Conservation (phyloP, 306 rosid genomes). For the Hippophae rhamnoides region DNA sequence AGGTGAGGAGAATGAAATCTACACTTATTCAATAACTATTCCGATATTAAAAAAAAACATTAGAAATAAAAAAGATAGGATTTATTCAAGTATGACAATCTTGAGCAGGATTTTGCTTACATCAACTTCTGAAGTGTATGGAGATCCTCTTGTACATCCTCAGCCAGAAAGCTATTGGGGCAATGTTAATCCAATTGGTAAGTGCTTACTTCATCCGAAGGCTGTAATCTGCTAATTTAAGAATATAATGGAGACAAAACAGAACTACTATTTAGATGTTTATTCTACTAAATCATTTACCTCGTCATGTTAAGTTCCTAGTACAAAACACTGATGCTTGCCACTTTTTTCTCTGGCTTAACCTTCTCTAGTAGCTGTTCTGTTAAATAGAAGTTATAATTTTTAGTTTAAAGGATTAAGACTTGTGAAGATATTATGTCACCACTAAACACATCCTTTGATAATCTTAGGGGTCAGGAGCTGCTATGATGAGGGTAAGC, state of each 20-base stretch:
- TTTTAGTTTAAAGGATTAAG: background rate
- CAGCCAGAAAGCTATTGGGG: slow-evolving; percentile 95
- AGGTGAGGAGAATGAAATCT: slow-evolving; percentile 38
- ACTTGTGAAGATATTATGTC: slow-evolving; percentile 11
- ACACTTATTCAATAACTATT: slow-evolving; percentile 3
- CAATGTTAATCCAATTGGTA: slow-evolving; percentile 96
- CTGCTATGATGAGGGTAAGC: slow-evolving; percentile 97
- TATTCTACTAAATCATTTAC: too few relatives aligned
- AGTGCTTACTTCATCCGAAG: slow-evolving; percentile 21
- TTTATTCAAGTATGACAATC: slow-evolving; percentile 16
- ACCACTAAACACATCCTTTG: slow-evolving; percentile 13
- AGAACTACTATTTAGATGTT: too few relatives aligned
- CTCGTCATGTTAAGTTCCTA: too few relatives aligned
- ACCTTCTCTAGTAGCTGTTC: background rate
- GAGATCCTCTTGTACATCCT: slow-evolving; percentile 94
- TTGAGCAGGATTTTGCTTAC: slow-evolving; percentile 84
- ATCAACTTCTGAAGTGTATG: slow-evolving; percentile 93
- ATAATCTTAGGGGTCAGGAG: slow-evolving; percentile 72
- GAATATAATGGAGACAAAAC: background rate
- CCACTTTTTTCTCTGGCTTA: too few relatives aligned
- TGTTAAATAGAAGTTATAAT: background rate
- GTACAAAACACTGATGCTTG: background rate
- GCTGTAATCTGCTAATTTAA: slow-evolving; percentile 5
- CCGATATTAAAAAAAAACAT: background rate
- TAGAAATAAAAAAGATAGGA: background rate